phyloP scores from a whole-genome alignment of 441 rosid species.

The Erysimum pusillum region DNA sequence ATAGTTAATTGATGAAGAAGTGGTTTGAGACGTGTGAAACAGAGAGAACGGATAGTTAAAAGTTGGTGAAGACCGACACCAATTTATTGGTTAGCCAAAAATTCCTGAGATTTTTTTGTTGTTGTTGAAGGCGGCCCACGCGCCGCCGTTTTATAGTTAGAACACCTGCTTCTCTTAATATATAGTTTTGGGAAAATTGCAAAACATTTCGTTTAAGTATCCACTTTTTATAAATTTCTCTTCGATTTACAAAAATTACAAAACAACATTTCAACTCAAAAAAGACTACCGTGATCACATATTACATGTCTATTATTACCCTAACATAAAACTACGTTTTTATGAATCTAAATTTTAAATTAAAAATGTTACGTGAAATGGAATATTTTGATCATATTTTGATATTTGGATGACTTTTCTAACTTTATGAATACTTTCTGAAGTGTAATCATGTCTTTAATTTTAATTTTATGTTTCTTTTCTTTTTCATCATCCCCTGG shows the following conservation, averaged over 20 bases:
- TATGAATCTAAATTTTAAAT: too few species aligned
- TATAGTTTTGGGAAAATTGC: neutral
- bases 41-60: conserved; percentile 28
- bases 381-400: too few species aligned
- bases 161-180: neutral
- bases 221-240: neutral
- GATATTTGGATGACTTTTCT: too few species aligned
- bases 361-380: too few species aligned
- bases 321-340: too few species aligned
- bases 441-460: too few species aligned
- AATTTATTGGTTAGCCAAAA: conserved; percentile 41
- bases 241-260: neutral
- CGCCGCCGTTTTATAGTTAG: conserved; percentile 44
- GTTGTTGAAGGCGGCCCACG: conserved; percentile 26
- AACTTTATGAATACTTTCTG: too few species aligned
- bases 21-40: conserved; percentile 39
- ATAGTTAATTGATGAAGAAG: conserved; percentile 32
- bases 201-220: neutral
- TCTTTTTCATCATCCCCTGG: too few species aligned
- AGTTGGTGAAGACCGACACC: conserved; percentile 49
- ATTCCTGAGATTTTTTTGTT: neutral
- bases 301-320: too few species aligned
- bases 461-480: too few species aligned
- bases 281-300: neutral
- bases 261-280: neutral